Percentiles rank a stretch among this genome's conserved stretches.
Evolutionary conservation across 768 basidiomycete species (phyloP).

Genomic region (Hygrocybe punicea): DNA sequence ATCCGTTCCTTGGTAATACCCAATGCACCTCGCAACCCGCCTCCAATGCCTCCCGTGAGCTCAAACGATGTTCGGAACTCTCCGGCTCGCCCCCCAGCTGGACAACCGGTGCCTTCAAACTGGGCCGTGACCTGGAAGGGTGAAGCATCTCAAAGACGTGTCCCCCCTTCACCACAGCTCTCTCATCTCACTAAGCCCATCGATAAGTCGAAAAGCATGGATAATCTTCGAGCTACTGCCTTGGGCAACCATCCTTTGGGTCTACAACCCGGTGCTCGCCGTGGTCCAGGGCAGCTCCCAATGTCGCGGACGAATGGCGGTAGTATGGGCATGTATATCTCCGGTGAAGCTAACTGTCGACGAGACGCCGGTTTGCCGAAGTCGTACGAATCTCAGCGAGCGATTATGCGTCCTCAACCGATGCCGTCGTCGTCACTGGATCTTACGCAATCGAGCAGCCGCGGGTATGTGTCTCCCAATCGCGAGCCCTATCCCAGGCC

Average conservation of each 20-base stretch:
- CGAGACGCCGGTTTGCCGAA: conserved; percentile 38
- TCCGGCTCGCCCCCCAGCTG: conserved; percentile 33
- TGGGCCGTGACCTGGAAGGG: conserved; percentile 54
- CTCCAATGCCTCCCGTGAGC: conserved; percentile 35
- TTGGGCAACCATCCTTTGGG: conserved; percentile 31
- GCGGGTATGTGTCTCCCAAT: conserved; percentile 37
- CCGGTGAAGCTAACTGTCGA: conserved; percentile 7
- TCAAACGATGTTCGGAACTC: conserved; percentile 33
- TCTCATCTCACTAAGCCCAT: conserved; percentile 33
- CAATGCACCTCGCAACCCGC: conserved; percentile 38
- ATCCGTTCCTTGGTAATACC: conserved; percentile 33
- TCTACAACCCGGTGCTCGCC: conserved; percentile 36
- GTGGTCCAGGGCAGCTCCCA: conserved; percentile 35
- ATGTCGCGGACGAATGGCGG: conserved; percentile 27
- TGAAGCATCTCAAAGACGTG: conserved; percentile 39
- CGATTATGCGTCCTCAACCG: conserved; percentile 37
- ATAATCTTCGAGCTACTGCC: conserved; percentile 42
- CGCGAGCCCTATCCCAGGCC: conserved; percentile 62
- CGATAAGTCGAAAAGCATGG: conserved; percentile 54
- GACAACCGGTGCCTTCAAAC: conserved; percentile 44
- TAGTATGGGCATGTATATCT: not conserved
- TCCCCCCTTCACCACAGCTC: conserved; percentile 31
- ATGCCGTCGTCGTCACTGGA: conserved; percentile 42
- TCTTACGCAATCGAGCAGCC: conserved; percentile 22
- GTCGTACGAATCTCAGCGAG: conserved; percentile 43